Base-by-base conservation (phyloP, 2,329 filamentous ascomycete species). In the Huntiella bhutanensis region DNA sequence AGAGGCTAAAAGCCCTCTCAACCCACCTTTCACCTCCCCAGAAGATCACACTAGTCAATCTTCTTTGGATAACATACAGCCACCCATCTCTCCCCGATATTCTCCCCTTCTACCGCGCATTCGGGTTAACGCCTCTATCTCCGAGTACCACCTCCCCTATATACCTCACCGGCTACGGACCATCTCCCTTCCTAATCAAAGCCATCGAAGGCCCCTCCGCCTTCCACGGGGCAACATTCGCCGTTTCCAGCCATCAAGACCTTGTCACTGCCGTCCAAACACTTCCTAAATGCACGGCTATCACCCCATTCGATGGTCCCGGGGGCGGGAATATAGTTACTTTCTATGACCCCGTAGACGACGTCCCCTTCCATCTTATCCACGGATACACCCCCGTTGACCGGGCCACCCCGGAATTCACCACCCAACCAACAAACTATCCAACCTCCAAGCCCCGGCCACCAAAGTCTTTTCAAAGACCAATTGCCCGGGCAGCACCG, bases 141-240 rank as follows among this genome's bases (percentile, higher is more conserved):
- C 66, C 40, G 64, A 60, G 47, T 68, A 28, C 22, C 6, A 7
- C 22, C 22, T 28, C 22, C 2, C 22, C 22, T 3, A 28, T 28
- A 2, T 71, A 32, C 61, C 77, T 69, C 57, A 68, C 71, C 36
- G 75, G 75, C 13, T 78, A 77, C 54, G 73, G 75, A 11, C 60
- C 59, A 5, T 73, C 78, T 52, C 72, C 73, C 10, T 77, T 73
- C 55, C 61, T 76, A 2, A 64, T 77, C 39, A 74, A 71, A 52
- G 66, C 72, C 41, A 63, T 65, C 49, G 60, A 62, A 43, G 64
- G 68, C 1, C 54, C 58, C 42, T 60, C 69, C 49, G 60, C 64
- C 47, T 80, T 78, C 54, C 64, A 68, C 4, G 75, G 75, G 2
- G 65, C 67, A 0, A 71, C 65, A 1, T 79, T 74, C 51, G 69